Evolutionary conservation across 441 rosid genomes (phyloP).

Genomic region (Pelargonium australe): DNA sequence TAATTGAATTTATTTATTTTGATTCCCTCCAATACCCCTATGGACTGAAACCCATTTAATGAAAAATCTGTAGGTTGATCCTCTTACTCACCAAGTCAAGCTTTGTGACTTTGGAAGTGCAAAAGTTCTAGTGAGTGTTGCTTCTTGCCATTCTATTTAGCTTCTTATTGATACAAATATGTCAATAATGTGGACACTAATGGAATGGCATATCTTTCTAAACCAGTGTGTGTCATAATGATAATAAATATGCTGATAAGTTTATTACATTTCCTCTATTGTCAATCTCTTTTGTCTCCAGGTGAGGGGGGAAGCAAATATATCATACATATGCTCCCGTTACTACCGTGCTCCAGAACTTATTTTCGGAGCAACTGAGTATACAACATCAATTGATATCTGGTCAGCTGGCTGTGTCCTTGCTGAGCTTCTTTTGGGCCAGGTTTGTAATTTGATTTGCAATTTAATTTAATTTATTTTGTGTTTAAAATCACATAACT

Average conservation of each 20-base stretch:
- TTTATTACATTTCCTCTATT: not conserved
- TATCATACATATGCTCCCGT: conserved; percentile 91
- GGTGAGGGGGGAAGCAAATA: conserved; percentile 89
- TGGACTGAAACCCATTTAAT: conserved; percentile 7
- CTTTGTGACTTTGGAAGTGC: conserved; percentile 99
- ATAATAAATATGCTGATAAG: not conserved
- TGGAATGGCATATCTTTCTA: not conserved
- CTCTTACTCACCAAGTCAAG: conserved; percentile 95
- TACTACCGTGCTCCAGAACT: conserved; percentile 98
- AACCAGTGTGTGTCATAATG: not conserved
- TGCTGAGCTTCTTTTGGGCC: conserved; percentile 96
- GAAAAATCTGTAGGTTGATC: conserved; percentile 65
- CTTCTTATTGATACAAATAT: not conserved
- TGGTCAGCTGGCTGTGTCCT: conserved; percentile 99
- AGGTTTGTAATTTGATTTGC: conserved; percentile 38
- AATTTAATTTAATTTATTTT: not conserved
- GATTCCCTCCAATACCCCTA: not conserved
- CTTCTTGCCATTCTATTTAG: not conserved
- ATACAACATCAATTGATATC: conserved; percentile 92
- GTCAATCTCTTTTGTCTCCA: conserved; percentile 22
- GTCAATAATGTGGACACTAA: not conserved
- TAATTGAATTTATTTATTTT: not conserved
- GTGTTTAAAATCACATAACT: not conserved
- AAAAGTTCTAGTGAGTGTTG: conserved; percentile 70
- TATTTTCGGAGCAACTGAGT: conserved; percentile 97